phyloP scores from a whole-genome alignment of 495 filamentous ascomycete genomes.

The Rostrohypoxylon terebratum region DNA sequence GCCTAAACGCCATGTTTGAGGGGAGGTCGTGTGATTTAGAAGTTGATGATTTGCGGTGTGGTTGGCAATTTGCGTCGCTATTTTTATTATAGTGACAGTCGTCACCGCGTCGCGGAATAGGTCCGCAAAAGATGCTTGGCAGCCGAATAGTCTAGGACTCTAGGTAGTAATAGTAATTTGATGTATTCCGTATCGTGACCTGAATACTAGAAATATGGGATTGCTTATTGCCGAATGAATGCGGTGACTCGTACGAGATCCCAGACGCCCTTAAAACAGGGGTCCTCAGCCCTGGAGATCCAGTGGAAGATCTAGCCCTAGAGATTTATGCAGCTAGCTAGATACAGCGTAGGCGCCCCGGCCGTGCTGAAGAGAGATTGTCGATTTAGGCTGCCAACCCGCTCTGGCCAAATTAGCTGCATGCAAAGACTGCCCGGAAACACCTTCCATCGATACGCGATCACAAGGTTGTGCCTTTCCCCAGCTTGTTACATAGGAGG shows the following conservation, averaged over 20 bases:
- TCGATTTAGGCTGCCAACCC: constrained; percentile 8
- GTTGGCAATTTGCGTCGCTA: not conserved
- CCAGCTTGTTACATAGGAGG: too few relatives aligned
- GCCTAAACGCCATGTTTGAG: constrained; percentile 25
- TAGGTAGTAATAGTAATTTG: not conserved
- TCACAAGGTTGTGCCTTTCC: too few relatives aligned
- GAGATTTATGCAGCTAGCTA: not conserved
- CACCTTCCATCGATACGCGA: too few relatives aligned
- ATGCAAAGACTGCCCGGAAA: too few relatives aligned
- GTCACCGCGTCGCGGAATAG: not conserved
- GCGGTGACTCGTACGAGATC: not conserved
- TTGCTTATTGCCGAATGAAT: not conserved
- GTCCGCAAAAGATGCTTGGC: not conserved
- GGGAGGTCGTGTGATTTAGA: not conserved
- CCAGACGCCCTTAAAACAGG: not conserved
- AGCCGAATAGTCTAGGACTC: not conserved
- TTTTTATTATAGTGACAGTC: not conserved
- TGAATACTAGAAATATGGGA: too few relatives aligned
- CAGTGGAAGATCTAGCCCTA: not conserved
- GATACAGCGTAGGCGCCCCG: not conserved
- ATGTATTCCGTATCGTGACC: too few relatives aligned
- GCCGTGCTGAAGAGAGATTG: constrained; percentile 6
- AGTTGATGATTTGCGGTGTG: not conserved
- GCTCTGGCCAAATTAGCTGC: not conserved
- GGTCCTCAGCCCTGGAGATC: not conserved